phyloP scores from a whole-genome alignment of 1,139 yeast species.

The Diutina sp. region DNA sequence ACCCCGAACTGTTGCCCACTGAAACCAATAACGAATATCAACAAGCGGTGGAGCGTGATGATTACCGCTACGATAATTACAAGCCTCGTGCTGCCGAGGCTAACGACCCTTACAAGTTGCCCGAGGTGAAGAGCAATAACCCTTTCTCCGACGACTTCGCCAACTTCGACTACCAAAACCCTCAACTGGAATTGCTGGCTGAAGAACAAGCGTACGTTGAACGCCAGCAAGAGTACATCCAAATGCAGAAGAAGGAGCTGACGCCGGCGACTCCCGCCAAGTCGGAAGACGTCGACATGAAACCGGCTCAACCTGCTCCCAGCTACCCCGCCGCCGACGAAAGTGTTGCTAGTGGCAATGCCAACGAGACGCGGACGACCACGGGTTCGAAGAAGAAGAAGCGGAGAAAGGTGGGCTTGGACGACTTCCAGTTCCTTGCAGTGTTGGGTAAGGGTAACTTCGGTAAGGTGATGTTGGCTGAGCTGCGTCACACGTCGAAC shows the following conservation, averaged over 20 bases:
- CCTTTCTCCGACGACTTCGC: constrained; percentile 10
- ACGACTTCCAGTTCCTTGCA: constrained; percentile 86
- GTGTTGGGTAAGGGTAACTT: constrained; percentile 96
- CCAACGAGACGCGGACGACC: neutral
- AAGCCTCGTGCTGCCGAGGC: neutral
- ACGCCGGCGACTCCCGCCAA: neutral
- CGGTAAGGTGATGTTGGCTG: constrained; percentile 96
- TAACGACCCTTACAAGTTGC: neutral
- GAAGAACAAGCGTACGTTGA: constrained; percentile 2
- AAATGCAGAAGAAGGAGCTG: neutral
- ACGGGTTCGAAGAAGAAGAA: constrained; percentile 12
- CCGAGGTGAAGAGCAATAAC: neutral
- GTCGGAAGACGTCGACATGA: neutral
- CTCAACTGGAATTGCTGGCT: constrained; percentile 5
- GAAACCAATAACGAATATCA: constrained; percentile 20
- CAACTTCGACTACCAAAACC: constrained; percentile 21
- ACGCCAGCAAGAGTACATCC: neutral
- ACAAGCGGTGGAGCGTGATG: constrained; percentile 14
- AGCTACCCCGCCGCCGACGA: neutral
- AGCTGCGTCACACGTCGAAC: constrained; percentile 65
- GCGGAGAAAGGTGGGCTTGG: constrained; percentile 74
- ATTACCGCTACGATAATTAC: neutral
- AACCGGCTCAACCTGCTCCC: neutral
- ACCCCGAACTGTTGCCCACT: constrained; percentile 20
- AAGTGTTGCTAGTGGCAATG: neutral